phyloP scores from a whole-genome alignment of 208 protist genomes.

The Tritrichomonas musculus region DNA sequence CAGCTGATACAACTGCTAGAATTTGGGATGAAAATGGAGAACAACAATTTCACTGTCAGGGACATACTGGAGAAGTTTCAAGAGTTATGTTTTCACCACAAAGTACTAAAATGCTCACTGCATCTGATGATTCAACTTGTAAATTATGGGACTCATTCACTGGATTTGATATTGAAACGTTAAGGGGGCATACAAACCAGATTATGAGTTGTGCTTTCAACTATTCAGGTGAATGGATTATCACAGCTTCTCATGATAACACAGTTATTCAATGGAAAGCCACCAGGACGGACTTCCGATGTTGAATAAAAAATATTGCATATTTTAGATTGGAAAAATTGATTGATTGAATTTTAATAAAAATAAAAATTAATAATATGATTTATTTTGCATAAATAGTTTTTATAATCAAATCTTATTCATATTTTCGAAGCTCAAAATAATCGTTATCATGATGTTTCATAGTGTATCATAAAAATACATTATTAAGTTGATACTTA shows the following conservation, averaged over 20 bases:
- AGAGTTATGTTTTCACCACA: slow-evolving; percentile 5
- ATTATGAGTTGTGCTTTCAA: not conserved
- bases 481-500: no score
- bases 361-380: no score
- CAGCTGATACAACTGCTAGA: slow-evolving; percentile 51
- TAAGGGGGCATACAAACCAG: slow-evolving; percentile 17
- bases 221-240: slow-evolving; percentile 15
- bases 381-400: no score
- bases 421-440: no score
- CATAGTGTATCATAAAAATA: no score
- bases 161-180: not conserved
- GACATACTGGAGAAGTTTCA: not conserved
- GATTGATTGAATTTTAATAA: no score
- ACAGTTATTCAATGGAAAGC: slow-evolving; percentile 32
- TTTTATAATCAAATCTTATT: no score
- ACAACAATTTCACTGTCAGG: not conserved
- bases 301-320: no score
- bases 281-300: not conserved
- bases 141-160: not conserved
- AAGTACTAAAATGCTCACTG: not conserved
- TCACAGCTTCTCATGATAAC: slow-evolving; percentile 14
- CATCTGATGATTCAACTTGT: not conserved
- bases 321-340: no score
- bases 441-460: no score
- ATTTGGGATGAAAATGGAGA: slow-evolving; percentile 49